Conservation (phyloP, 371 early-diverging fungal genomes). For the Dichotomocladium elegans region DNA sequence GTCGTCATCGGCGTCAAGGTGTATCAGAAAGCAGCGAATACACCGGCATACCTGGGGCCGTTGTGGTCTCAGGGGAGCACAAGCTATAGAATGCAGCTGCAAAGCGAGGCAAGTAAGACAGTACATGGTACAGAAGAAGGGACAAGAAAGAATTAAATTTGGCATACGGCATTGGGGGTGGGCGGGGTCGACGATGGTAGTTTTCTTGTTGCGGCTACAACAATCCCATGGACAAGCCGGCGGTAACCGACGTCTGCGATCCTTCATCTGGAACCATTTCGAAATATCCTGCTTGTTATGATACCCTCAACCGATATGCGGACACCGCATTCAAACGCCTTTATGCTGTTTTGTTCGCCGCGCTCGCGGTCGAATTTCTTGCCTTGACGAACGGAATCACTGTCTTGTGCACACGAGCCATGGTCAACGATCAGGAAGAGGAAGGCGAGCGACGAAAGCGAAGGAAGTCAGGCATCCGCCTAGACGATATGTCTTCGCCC, state of each 20-base stretch:
- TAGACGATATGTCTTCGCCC: constrained; percentile 40
- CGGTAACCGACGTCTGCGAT: constrained; percentile 19
- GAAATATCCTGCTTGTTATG: constrained; percentile 24
- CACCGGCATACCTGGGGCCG: constrained; percentile 23
- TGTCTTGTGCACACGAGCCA: constrained; percentile 27
- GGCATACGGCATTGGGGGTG: neutral
- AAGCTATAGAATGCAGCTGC: constrained; percentile 19
- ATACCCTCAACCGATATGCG: constrained; percentile 17
- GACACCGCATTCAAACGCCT: constrained; percentile 27
- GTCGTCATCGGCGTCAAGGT: constrained; percentile 37
- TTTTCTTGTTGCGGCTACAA: constrained; percentile 46
- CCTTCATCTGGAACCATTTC: constrained; percentile 10
- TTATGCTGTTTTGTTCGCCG: constrained; percentile 37
- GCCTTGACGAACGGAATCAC: constrained; percentile 43
- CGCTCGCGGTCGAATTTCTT: constrained; percentile 34
- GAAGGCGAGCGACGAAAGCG: constrained; percentile 40
- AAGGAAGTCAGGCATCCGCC: constrained; percentile 41
- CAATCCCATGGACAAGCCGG: constrained; percentile 26
- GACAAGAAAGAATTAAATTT: neutral
- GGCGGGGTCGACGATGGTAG: constrained; percentile 7
- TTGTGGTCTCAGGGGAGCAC: constrained; percentile 25
- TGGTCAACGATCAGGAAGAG: constrained; percentile 26
- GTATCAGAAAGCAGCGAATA: constrained; percentile 35
- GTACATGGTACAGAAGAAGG: neutral
- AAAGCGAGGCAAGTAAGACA: constrained; percentile 3